Percentiles rank a stretch among this genome's conserved stretches.
phyloP scores from a whole-genome alignment of 192 early-diverging fungal species.

The Umbelopsis sp. region DNA sequence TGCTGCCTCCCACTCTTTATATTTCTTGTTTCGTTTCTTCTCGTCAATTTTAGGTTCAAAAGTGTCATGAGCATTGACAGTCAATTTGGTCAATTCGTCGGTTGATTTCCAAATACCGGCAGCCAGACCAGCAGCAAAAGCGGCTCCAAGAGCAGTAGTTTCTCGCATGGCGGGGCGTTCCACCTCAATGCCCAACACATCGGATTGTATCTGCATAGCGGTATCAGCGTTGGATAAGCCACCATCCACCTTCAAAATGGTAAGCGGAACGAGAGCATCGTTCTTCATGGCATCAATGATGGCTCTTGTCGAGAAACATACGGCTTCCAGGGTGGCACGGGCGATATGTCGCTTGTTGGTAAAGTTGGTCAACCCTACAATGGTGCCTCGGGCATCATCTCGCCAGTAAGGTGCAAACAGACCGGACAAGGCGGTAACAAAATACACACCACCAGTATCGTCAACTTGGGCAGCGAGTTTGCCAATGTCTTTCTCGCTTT shows the following conservation, averaged over 20 bases:
- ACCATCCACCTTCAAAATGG: constrained; percentile 83
- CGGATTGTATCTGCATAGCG: constrained; percentile 93
- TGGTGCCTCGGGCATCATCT: constrained; percentile 85
- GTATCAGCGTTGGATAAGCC: constrained; percentile 90
- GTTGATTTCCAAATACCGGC: constrained; percentile 30
- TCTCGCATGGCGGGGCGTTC: constrained; percentile 87
- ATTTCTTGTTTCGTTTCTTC: constrained; percentile 26
- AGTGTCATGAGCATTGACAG: constrained; percentile 21
- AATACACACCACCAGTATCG: constrained; percentile 90
- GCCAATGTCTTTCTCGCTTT: constrained; percentile 74
- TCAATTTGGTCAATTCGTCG: constrained; percentile 25
- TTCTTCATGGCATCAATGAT: constrained; percentile 90
- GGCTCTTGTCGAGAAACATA: constrained; percentile 88
- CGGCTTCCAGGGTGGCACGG: constrained; percentile 87
- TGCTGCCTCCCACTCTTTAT: constrained; percentile 33
- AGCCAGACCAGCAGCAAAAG: constrained; percentile 53
- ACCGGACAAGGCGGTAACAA: constrained; percentile 94
- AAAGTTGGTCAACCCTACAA: constrained; percentile 90
- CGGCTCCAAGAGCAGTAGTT: constrained; percentile 94
- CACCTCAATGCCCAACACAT: constrained; percentile 74
- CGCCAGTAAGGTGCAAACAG: constrained; percentile 97
- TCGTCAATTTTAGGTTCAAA: constrained; percentile 27
- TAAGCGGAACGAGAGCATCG: constrained; percentile 71
- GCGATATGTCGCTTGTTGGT: constrained; percentile 86
- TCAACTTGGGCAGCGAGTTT: constrained; percentile 64